Percentiles rank a stretch among this genome's conserved stretches.
phyloP scores from a whole-genome alignment of 2,329 filamentous ascomycete species.

The Hysterium pulicare region DNA sequence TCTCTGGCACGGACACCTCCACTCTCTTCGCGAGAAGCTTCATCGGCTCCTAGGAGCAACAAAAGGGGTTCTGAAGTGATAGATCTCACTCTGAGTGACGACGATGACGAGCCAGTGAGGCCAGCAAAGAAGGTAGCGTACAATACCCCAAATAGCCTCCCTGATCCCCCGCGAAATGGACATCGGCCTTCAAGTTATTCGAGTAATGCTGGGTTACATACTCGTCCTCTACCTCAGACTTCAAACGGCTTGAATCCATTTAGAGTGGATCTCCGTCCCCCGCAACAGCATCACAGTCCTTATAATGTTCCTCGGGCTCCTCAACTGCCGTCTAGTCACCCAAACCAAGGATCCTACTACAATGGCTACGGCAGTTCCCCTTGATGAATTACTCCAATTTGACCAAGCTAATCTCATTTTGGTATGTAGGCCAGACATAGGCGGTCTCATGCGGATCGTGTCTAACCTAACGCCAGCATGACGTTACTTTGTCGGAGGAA shows the following conservation, averaged over 20 bases:
- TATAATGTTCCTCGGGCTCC: not conserved
- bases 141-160: slow-evolving; percentile 35
- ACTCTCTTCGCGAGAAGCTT: slow-evolving; percentile 43
- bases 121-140: slow-evolving; percentile 42
- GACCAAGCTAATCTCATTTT: not conserved
- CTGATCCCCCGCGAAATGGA: slow-evolving; percentile 19
- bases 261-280: not conserved
- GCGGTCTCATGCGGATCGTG: not conserved
- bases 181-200: slow-evolving; percentile 1
- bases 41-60: slow-evolving; percentile 30
- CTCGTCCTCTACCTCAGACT: not conserved
- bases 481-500: not conserved
- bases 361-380: not conserved
- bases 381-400: not conserved
- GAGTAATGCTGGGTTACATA: not conserved
- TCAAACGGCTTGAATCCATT: not conserved
- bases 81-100: slow-evolving; percentile 48
- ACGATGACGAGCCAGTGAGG: slow-evolving; percentile 44
- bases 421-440: not conserved
- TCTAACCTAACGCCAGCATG: not conserved
- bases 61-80: slow-evolving; percentile 49
- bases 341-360: slow-evolving; percentile 4
- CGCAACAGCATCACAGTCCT: not conserved
- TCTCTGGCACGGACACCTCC: slow-evolving; percentile 44
- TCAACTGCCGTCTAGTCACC: not conserved